Evolutionary conservation across 2,329 filamentous ascomycete genomes (phyloP).

Genomic region (Dactylellina parvicollis): DNA sequence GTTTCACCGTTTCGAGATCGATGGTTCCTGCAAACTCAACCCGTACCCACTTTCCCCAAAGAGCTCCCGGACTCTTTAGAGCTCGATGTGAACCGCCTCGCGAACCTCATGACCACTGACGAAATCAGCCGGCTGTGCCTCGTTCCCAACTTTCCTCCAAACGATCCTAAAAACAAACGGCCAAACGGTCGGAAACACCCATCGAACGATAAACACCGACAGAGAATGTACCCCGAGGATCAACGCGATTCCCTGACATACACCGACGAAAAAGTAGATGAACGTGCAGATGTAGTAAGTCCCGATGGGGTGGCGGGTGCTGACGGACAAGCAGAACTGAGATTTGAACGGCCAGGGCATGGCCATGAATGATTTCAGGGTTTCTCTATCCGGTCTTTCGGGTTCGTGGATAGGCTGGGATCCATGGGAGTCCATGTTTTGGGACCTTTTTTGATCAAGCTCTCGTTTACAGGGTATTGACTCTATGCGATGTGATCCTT

Average conservation of each 20-base stretch:
- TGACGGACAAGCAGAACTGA: neutral
- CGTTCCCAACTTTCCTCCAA: neutral
- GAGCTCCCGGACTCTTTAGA: neutral
- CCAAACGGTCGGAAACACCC: neutral
- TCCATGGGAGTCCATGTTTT: neutral
- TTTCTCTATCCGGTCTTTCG: neutral
- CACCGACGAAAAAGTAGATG: neutral
- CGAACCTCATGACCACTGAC: slow-evolving; percentile 10
- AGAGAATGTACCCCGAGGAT: neutral
- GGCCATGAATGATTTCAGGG: neutral
- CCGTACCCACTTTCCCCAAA: neutral
- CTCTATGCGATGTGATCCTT: neutral
- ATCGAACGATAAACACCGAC: neutral
- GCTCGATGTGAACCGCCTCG: neutral
- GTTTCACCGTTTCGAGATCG: no score
- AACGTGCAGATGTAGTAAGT: neutral
- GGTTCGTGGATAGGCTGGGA: no score
- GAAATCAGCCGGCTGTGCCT: slow-evolving; percentile 5
- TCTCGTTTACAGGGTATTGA: no score
- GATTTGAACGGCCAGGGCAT: neutral
- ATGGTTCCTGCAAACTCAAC: no score
- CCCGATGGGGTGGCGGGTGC: neutral
- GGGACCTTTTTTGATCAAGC: no score
- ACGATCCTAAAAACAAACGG: neutral
- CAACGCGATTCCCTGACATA: neutral